Evolutionary conservation across 164 flowering plant species (phyloP).

Genomic region (Taxillus chinensis): DNA sequence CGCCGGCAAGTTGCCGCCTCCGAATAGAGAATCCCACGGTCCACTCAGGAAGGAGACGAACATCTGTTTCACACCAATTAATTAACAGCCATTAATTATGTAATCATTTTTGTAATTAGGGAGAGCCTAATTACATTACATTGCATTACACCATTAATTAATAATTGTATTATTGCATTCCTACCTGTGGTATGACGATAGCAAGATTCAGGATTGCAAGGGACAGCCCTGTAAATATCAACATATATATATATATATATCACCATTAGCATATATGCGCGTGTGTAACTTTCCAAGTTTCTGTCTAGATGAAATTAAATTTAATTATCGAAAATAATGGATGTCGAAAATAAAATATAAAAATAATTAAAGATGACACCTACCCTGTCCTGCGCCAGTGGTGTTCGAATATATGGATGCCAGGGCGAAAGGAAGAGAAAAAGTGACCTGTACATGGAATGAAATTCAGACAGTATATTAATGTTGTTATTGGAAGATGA

Average conservation of each 20-base stretch:
- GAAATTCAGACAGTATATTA: not conserved
- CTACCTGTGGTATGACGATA: constrained; percentile 56
- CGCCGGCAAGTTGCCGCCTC: constrained; percentile 70
- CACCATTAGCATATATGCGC: no score
- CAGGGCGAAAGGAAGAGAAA: constrained; percentile 52
- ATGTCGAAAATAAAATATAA: not conserved
- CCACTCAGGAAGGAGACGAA: constrained; percentile 35
- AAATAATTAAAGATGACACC: not conserved
- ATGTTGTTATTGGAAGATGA: no score
- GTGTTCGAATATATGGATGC: constrained; percentile 37
- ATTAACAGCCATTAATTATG: not conserved
- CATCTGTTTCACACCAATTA: not conserved
- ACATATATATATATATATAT: not conserved
- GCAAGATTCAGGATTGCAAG: constrained; percentile 57
- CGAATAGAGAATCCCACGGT: constrained; percentile 53
- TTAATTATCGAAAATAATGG: no score
- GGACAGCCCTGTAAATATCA: constrained; percentile 31
- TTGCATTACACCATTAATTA: no score
- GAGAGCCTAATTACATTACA: no score
- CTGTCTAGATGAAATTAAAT: no score
- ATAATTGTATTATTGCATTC: no score
- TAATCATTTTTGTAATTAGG: constrained; percentile 37
- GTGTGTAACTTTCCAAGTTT: constrained; percentile 15
- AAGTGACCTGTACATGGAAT: constrained; percentile 29
- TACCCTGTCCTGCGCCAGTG: constrained; percentile 58